Evolutionary conservation across 225 moss, liverwort and hornwort genomes (phyloP).

Genomic region (Antitrichia curtipendula): DNA sequence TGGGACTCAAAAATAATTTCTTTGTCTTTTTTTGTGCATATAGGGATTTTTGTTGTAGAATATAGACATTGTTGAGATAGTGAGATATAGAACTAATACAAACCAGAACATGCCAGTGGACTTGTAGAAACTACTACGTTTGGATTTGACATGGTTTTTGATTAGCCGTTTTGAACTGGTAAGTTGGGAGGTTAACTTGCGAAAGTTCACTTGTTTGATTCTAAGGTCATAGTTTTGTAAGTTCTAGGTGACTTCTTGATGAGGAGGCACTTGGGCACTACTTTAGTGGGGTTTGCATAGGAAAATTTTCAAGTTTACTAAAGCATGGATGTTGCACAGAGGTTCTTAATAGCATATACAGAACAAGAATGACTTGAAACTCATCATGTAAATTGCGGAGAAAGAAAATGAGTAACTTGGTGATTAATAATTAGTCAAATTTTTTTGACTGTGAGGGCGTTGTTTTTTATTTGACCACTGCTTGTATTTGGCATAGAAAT

Average conservation of each 20-base stretch:
- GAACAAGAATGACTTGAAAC: background rate
- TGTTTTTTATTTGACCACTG: background rate
- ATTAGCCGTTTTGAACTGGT: background rate
- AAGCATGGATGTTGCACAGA: background rate
- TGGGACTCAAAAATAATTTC: too few relatives aligned
- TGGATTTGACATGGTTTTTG: background rate
- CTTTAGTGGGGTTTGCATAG: background rate
- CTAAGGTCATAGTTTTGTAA: background rate
- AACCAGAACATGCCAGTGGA: background rate
- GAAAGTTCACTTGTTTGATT: background rate
- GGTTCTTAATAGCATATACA: background rate
- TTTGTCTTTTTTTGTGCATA: constrained; percentile 12
- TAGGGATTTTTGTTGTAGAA: constrained; percentile 7
- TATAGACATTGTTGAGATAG: constrained; percentile 6
- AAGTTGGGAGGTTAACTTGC: background rate
- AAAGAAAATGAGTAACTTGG: background rate
- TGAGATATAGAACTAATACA: background rate
- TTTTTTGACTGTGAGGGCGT: background rate
- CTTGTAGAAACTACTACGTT: background rate
- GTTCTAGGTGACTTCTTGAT: background rate
- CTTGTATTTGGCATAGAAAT: background rate
- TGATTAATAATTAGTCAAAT: background rate
- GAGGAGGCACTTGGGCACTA: background rate
- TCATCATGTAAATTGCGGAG: background rate
- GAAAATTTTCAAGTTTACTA: background rate